Evolutionary conservation across 306 rosid species (phyloP).

Genomic region (Rosa multiflora): DNA sequence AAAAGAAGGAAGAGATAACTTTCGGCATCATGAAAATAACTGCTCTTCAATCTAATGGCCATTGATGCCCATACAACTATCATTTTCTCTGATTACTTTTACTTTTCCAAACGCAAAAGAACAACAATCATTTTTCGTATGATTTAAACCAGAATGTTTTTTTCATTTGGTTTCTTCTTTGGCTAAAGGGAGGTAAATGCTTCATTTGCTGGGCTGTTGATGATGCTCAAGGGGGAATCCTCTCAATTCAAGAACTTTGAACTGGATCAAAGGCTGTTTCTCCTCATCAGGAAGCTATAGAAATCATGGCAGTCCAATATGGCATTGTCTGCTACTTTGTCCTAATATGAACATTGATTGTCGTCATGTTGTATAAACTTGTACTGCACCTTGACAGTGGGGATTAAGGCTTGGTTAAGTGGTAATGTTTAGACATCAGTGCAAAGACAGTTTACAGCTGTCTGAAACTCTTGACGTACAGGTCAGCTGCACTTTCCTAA

Average conservation of each 20-base stretch:
- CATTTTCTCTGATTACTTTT: not conserved
- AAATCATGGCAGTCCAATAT: not conserved
- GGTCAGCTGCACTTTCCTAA: not conserved
- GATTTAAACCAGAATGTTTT: not conserved
- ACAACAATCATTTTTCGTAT: not conserved
- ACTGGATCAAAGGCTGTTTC: constrained; percentile 81
- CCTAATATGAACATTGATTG: not conserved
- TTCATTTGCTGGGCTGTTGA: constrained; percentile 93
- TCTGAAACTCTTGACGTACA: not conserved
- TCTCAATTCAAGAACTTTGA: constrained; percentile 83
- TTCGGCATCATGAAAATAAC: not conserved
- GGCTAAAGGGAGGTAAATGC: constrained; percentile 65
- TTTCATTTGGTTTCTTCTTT: constrained; percentile 9
- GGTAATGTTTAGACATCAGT: not conserved
- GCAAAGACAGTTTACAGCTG: not conserved
- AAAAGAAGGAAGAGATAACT: not conserved
- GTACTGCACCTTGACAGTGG: not conserved
- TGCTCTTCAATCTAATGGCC: not conserved
- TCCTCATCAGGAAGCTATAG: constrained; percentile 86
- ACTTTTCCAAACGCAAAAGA: not conserved
- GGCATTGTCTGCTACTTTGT: not conserved
- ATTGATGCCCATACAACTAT: not conserved
- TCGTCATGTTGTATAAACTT: not conserved
- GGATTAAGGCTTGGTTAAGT: not conserved
- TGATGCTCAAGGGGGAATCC: constrained; percentile 87